Evolutionary conservation across 441 rosid species (phyloP).

Genomic region (Erodium trifolium): DNA sequence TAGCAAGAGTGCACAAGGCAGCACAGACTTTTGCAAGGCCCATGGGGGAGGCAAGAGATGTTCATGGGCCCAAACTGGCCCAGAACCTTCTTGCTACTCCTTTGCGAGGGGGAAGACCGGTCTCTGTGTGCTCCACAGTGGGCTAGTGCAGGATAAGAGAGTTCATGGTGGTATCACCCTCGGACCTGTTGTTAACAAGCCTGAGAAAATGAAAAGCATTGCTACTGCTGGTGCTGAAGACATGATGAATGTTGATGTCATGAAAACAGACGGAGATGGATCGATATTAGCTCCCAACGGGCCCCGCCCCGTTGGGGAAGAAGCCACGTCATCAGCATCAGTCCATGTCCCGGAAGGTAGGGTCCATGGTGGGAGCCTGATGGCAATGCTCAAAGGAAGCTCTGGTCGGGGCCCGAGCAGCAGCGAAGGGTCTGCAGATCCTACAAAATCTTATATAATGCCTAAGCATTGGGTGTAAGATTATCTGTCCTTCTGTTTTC

Average conservation of each 20-base stretch:
- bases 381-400: conserved; percentile 67
- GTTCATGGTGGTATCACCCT: conserved; percentile 74
- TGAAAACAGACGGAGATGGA: conserved; percentile 24
- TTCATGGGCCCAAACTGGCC: conserved; percentile 83
- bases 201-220: conserved; percentile 48
- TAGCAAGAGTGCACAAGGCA: conserved; percentile 93
- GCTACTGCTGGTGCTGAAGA: conserved; percentile 28
- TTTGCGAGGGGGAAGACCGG: conserved; percentile 90
- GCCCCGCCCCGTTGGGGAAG: conserved; percentile 20
- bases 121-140: conserved; percentile 77
- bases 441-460: conserved; percentile 21
- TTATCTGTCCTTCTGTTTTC: conserved; percentile 8
- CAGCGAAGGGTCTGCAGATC: conserved; percentile 21
- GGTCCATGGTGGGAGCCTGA: conserved; percentile 93
- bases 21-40: conserved; percentile 95
- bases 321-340: conserved; percentile 23
- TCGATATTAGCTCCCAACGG: conserved; percentile 27
- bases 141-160: conserved; percentile 78
- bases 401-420: conserved; percentile 30
- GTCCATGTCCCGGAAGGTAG: conserved; percentile 72
- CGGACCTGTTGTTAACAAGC: conserved; percentile 33
- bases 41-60: conserved; percentile 98
- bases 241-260: conserved; percentile 44
- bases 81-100: conserved; percentile 71
- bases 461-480: no score